Percentiles rank a stretch among this genome's conserved stretches.
phyloP scores from a whole-genome alignment of 1,139 yeast genomes.

The Blastobotrys arbuscula region DNA sequence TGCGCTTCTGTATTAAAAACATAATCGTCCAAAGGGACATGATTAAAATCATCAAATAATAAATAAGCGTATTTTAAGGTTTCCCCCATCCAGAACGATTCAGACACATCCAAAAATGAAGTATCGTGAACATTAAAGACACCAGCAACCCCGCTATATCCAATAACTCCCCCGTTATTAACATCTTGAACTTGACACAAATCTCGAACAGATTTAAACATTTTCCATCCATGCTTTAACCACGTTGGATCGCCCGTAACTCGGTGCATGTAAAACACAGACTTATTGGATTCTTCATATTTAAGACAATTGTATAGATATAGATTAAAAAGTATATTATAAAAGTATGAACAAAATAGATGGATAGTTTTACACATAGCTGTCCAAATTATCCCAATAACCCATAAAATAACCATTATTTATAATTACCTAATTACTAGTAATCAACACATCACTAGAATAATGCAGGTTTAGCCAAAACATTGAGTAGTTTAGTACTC shows the following conservation, averaged over 20 bases:
- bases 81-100: constrained; percentile 89
- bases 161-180: constrained; percentile 39
- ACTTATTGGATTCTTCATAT: no score
- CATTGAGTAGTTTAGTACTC: no score
- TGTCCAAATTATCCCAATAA: no score
- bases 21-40: constrained; percentile 59
- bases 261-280: constrained; percentile 66
- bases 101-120: constrained; percentile 43
- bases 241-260: constrained; percentile 67
- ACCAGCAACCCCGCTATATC: constrained; percentile 42
- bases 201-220: constrained; percentile 48
- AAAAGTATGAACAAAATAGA: no score
- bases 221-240: constrained; percentile 65
- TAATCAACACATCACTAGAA: no score
- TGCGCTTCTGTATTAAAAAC: constrained; percentile 81
- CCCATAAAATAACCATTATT: no score
- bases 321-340: no score
- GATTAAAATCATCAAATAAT: constrained; percentile 60
- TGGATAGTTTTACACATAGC: no score
- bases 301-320: no score
- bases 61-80: constrained; percentile 83
- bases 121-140: constrained; percentile 37
- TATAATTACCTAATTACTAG: no score
- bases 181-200: constrained; percentile 19
- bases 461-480: no score